Evolutionary conservation across 148 eudicot species (phyloP).

Genomic region (Dysphania ambrosioides): DNA sequence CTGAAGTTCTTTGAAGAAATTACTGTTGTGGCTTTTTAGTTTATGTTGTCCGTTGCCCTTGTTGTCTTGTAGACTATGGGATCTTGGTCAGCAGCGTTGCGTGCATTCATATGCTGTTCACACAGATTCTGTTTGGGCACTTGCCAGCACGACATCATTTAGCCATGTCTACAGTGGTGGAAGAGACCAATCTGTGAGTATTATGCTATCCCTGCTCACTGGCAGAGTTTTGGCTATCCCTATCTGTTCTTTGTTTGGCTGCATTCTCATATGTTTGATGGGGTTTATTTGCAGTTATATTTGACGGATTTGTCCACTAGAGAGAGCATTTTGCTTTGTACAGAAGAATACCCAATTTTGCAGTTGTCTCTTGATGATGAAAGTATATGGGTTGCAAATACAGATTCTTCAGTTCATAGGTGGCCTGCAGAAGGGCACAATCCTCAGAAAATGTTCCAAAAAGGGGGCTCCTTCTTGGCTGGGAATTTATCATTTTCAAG

Average conservation of each 20-base stretch:
- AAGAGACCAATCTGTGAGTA: slow-evolving; percentile 89
- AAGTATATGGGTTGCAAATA: slow-evolving; percentile 85
- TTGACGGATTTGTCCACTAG: slow-evolving; percentile 88
- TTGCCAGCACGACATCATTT: slow-evolving; percentile 84
- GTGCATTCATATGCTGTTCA: slow-evolving; percentile 98
- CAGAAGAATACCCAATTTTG: slow-evolving; percentile 77
- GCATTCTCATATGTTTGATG: slow-evolving; percentile 12
- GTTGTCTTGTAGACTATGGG: slow-evolving; percentile 69
- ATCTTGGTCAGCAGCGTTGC: slow-evolving; percentile 98
- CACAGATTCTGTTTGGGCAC: slow-evolving; percentile 99
- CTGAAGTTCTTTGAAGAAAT: not conserved
- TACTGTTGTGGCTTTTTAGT: no score
- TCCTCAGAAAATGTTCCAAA: slow-evolving; percentile 76
- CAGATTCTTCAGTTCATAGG: slow-evolving; percentile 86
- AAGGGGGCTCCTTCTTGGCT: slow-evolving; percentile 92
- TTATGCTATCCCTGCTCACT: not conserved
- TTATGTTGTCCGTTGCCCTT: no score
- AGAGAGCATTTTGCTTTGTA: slow-evolving; percentile 87
- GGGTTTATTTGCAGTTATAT: slow-evolving; percentile 53
- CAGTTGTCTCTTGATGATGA: slow-evolving; percentile 80
- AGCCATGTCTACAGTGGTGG: slow-evolving; percentile 99
- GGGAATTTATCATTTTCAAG: slow-evolving; percentile 97
- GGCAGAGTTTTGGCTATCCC: not conserved
- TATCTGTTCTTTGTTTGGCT: slow-evolving; percentile 11
- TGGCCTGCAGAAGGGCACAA: slow-evolving; percentile 85